Percentiles rank a stretch among this genome's conserved stretches.
Evolutionary conservation across 2,329 filamentous ascomycete genomes (phyloP).

Genomic region (Polychaeton citri): DNA sequence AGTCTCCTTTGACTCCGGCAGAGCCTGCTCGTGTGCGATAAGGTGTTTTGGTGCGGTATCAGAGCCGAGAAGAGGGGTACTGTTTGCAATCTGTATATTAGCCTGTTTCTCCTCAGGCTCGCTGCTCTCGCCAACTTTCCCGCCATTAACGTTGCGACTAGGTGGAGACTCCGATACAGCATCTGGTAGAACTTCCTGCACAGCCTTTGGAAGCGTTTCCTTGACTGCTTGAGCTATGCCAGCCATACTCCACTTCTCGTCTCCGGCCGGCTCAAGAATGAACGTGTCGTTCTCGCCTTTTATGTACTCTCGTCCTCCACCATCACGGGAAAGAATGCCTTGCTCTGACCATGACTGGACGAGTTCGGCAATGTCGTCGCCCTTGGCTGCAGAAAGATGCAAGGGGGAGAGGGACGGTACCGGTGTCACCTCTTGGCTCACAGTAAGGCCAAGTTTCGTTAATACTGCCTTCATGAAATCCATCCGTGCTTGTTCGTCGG

Average conservation of each 20-base stretch:
- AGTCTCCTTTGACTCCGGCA: constrained; percentile 59
- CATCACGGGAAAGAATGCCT: constrained; percentile 38
- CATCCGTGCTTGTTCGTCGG: constrained; percentile 56
- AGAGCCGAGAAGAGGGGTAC: constrained; percentile 53
- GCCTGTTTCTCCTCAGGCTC: too few relatives aligned
- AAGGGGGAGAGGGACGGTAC: constrained; percentile 70
- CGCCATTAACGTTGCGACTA: constrained; percentile 3
- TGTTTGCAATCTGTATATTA: constrained; percentile 27
- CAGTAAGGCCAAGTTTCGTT: constrained; percentile 65
- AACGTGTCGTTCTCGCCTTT: constrained; percentile 75
- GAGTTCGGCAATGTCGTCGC: constrained; percentile 52
- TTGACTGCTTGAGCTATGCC: constrained; percentile 8
- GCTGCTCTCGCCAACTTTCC: constrained; percentile 16
- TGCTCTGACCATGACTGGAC: constrained; percentile 54
- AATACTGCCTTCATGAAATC: constrained; percentile 71
- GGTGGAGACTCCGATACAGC: neutral
- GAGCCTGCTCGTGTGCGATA: constrained; percentile 53
- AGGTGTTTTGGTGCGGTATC: constrained; percentile 59
- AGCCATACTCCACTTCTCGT: constrained; percentile 32
- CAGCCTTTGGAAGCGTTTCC: constrained; percentile 15
- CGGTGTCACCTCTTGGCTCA: constrained; percentile 53
- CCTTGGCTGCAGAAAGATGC: constrained; percentile 61
- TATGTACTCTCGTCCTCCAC: constrained; percentile 56
- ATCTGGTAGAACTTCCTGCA: constrained; percentile 8
- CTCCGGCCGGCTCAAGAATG: constrained; percentile 48